Percentiles rank a stretch among this genome's conserved stretches.
Conservation (phyloP, 371 early-diverging fungal species). For the Mortierella sp. region DNA sequence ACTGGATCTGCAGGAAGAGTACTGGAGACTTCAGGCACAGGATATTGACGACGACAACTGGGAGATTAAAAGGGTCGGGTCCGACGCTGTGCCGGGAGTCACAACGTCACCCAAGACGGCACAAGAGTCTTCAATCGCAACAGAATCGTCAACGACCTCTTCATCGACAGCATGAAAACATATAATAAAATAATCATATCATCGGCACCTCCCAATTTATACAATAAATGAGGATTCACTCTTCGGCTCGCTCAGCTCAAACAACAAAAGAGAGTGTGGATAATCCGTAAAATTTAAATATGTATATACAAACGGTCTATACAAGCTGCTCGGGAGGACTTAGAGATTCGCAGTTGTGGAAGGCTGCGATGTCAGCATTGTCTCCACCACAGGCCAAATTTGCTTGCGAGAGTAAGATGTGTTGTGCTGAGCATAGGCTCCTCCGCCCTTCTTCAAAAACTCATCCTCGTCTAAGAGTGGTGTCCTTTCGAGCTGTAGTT, state of each 20-base stretch:
- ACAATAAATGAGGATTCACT: too few relatives aligned
- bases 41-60: slow-evolving; percentile 44
- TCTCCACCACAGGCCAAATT: slow-evolving; percentile 71
- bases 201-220: too few relatives aligned
- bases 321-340: slow-evolving; percentile 1
- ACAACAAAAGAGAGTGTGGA: too few relatives aligned
- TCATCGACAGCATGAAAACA: slow-evolving; percentile 7
- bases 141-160: slow-evolving; percentile 7
- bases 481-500: slow-evolving; percentile 31
- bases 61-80: slow-evolving; percentile 49
- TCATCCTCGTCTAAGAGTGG: slow-evolving; percentile 12
- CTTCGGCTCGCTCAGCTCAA: too few relatives aligned
- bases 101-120: slow-evolving; percentile 28
- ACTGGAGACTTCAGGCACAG: slow-evolving; percentile 46
- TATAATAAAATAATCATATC: slow-evolving; percentile 1
- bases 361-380: slow-evolving; percentile 23
- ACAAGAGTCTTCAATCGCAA: background rate
- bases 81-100: slow-evolving; percentile 28
- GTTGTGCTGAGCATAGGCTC: slow-evolving; percentile 66
- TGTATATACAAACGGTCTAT: background rate
- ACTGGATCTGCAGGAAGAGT: slow-evolving; percentile 51
- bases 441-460: slow-evolving; percentile 22
- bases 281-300: background rate
- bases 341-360: too few relatives aligned
- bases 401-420: slow-evolving; percentile 75